A percentile compares a stretch with the other conserved stretches of the same genome.
Evolutionary conservation across 2,329 filamentous ascomycete species (phyloP).

Genomic region (Verticillium albo-atrum): DNA sequence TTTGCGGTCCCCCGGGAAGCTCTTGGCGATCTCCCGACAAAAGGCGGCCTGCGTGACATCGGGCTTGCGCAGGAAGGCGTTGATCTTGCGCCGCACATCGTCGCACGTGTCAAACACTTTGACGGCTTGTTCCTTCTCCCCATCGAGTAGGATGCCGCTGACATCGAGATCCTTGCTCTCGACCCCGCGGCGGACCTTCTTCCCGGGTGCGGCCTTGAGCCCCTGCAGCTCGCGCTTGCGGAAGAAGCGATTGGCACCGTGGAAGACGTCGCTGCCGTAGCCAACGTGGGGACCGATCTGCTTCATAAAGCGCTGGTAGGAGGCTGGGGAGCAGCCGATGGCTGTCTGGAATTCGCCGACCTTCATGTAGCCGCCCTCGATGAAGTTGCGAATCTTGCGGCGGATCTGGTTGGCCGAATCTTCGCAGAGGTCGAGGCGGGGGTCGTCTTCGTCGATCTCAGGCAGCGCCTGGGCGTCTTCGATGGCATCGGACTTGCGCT

Average conservation of each 20-base stretch:
- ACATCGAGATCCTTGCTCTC: conserved; percentile 29
- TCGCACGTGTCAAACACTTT: conserved; percentile 54
- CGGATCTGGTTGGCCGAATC: conserved; percentile 1
- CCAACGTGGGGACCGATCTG: conserved; percentile 35
- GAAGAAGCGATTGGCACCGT: conserved; percentile 38
- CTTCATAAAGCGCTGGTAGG: conserved; percentile 43
- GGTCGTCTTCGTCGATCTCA: background rate
- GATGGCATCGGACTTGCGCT: conserved; percentile 10
- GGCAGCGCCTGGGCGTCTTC: background rate
- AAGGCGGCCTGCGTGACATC: conserved; percentile 24
- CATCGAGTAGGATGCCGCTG: conserved; percentile 34
- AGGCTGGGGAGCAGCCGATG: conserved; percentile 29
- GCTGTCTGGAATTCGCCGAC: conserved; percentile 41
- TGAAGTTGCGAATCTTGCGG: conserved; percentile 30
- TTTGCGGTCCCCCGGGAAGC: conserved; percentile 28
- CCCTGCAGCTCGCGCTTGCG: conserved; percentile 44
- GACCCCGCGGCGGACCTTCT: conserved; percentile 1
- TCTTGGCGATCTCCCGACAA: conserved; percentile 40
- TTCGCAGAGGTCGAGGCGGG: background rate
- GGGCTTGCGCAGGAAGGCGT: conserved; percentile 36
- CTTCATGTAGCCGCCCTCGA: conserved; percentile 36
- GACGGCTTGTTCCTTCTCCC: conserved; percentile 41
- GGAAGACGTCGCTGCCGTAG: conserved; percentile 25
- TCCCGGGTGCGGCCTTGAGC: conserved; percentile 14
- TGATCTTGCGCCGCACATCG: conserved; percentile 53